A percentile compares a stretch with the other conserved stretches of the same genome.
Conservation (phyloP, 73 alveolate species). For the Paramecium sonneborni region DNA sequence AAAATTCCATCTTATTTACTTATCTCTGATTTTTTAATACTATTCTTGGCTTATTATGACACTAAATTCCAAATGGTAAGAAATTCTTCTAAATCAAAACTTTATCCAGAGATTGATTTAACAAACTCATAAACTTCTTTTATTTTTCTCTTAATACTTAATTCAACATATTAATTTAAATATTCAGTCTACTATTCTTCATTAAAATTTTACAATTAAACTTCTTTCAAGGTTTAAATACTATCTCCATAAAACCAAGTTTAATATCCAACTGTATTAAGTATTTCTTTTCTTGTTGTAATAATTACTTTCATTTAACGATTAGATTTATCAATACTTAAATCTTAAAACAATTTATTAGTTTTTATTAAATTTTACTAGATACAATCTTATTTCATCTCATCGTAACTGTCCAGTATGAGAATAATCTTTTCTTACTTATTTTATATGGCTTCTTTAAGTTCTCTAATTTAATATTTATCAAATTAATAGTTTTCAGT, state of each 20-base stretch:
- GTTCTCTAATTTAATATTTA: neutral
- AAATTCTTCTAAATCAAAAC: neutral
- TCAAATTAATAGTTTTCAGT: neutral
- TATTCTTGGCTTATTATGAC: neutral
- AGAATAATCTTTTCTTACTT: neutral
- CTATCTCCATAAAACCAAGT: constrained; percentile 20
- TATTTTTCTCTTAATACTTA: neutral
- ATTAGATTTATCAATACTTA: neutral
- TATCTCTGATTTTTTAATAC: neutral
- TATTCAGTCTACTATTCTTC: neutral
- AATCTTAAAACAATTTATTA: neutral
- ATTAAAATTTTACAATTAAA: neutral
- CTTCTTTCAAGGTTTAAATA: neutral
- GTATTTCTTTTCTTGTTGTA: constrained; percentile 18
- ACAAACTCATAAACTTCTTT: neutral
- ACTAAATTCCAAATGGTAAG: neutral
- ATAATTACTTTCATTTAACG: neutral
- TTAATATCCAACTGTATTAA: neutral
- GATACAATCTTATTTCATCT: neutral
- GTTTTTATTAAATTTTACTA: neutral
- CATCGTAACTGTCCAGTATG: constrained; percentile 39
- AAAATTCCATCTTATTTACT: neutral
- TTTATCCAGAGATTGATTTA: neutral
- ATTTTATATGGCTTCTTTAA: neutral
- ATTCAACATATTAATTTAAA: neutral